Percentiles rank a stretch among this genome's conserved stretches.
These are phyloP conservation scores for Trichosporon sp. DNA, from an alignment of 1,284 basidiomycete species.

Conservation along the genomic window DNA sequence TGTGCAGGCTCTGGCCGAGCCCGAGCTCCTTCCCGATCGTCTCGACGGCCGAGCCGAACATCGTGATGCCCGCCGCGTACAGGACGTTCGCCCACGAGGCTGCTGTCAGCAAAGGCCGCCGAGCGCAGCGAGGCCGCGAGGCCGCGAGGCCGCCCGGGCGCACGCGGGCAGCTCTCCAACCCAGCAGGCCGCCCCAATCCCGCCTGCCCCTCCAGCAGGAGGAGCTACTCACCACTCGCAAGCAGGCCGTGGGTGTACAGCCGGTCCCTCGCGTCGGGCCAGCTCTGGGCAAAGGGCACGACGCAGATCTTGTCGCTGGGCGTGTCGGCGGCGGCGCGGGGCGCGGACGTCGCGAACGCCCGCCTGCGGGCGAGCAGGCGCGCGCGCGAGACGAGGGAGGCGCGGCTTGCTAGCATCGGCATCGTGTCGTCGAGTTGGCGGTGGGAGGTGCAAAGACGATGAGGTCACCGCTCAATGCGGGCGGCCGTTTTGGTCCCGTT, in stretches of 20 bases:
- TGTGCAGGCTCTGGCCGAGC: slow-evolving; percentile 24
- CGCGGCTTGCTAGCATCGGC: neutral
- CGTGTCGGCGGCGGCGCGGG: neutral
- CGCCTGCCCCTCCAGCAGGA: too few species aligned
- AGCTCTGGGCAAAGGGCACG: slow-evolving; percentile 28
- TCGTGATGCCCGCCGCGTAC: slow-evolving; percentile 30
- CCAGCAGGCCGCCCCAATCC: too few species aligned
- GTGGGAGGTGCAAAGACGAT: neutral
- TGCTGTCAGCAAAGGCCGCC: neutral
- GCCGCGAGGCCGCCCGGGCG: too few species aligned
- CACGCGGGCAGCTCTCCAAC: too few species aligned
- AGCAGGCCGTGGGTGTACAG: slow-evolving; percentile 27
- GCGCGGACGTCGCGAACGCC: slow-evolving; percentile 10
- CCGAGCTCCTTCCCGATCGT: slow-evolving; percentile 33
- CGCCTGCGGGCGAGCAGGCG: neutral
- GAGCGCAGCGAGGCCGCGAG: neutral
- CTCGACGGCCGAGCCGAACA: slow-evolving; percentile 29
- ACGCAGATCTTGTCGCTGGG: slow-evolving; percentile 29
- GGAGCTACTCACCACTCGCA: slow-evolving; percentile 18
- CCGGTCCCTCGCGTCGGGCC: slow-evolving; percentile 23
- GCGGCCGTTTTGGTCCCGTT: neutral
- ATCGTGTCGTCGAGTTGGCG: neutral
- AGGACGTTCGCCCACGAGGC: slow-evolving; percentile 28
- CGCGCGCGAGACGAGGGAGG: neutral
- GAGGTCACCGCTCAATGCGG: neutral